These are phyloP conservation scores for Diospyros lotus DNA, from an alignment of 148 eudicot species.

Conservation along the genomic window DNA sequence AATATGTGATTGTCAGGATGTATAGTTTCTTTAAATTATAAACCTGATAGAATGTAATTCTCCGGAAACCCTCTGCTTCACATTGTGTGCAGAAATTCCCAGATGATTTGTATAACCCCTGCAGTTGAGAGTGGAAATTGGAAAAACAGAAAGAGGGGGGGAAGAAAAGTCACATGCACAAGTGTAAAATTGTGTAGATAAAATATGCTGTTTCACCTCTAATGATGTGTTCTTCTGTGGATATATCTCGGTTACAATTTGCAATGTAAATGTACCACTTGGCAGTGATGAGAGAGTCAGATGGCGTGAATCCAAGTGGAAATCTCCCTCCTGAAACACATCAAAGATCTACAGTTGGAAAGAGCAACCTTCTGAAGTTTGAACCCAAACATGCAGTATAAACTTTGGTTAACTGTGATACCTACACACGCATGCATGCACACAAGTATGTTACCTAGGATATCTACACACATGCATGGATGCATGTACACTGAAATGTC, in stretches of 20 bases:
- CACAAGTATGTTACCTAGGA: not conserved
- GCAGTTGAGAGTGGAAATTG: conserved; percentile 5
- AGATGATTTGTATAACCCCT: conserved; percentile 94
- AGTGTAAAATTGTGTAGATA: not conserved
- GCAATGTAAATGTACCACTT: conserved; percentile 62
- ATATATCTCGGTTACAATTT: conserved; percentile 74
- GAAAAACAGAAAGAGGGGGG: not conserved
- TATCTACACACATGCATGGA: no score
- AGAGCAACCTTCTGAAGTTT: conserved; percentile 9
- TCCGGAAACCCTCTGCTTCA: conserved; percentile 98
- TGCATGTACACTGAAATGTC: no score
- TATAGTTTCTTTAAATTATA: not conserved
- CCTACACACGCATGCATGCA: not conserved
- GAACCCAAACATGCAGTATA: not conserved
- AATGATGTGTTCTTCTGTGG: conserved; percentile 94
- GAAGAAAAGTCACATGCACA: not conserved
- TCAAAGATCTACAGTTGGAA: conserved; percentile 5
- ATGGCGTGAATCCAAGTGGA: conserved; percentile 69
- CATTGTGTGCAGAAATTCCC: conserved; percentile 97
- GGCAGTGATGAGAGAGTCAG: conserved; percentile 68
- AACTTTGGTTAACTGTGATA: not conserved
- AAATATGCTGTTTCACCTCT: conserved; percentile 46
- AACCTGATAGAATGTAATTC: conserved; percentile 96
- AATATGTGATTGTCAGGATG: not conserved
- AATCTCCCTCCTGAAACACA: conserved; percentile 68